phyloP scores from a whole-genome alignment of 495 filamentous ascomycete genomes.

The Hypoxylon cercidicola region DNA sequence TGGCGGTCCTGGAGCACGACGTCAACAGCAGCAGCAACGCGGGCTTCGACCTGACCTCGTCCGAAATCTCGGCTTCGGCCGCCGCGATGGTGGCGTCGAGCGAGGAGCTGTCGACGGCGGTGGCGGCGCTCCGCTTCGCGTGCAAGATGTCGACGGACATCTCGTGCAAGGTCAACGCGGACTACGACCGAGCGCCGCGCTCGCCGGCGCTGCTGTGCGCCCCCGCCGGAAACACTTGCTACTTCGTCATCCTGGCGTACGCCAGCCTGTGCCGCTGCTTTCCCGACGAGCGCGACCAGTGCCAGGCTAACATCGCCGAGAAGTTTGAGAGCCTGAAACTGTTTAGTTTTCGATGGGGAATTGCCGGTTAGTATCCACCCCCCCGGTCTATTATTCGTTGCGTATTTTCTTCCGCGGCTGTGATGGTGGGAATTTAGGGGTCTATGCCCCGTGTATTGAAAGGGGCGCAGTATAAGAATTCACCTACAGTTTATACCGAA shows the following conservation, averaged over 20 bases:
- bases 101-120: slow-evolving; percentile 36
- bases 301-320: slow-evolving; percentile 42
- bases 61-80: slow-evolving; percentile 15
- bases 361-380: slow-evolving; percentile 41
- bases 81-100: slow-evolving; percentile 11
- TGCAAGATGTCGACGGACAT: slow-evolving; percentile 49
- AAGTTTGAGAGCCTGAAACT: slow-evolving; percentile 47
- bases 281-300: slow-evolving; percentile 36
- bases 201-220: slow-evolving; percentile 43
- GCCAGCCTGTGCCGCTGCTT: slow-evolving; percentile 38
- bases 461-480: too few species aligned
- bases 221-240: slow-evolving; percentile 46
- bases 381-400: neutral
- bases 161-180: slow-evolving; percentile 44
- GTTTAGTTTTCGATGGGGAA: slow-evolving; percentile 47
- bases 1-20: slow-evolving; percentile 23
- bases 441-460: too few species aligned
- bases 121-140: slow-evolving; percentile 45
- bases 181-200: slow-evolving; percentile 33
- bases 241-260: slow-evolving; percentile 38
- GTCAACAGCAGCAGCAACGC: neutral
- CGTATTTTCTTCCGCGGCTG: slow-evolving; percentile 1
- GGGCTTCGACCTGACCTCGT: neutral
- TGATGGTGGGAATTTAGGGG: neutral
- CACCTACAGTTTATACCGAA: too few species aligned